A percentile compares a stretch with the other conserved stretches of the same genome.
Evolutionary conservation across 345 rosid genomes (phyloP).

Genomic region (Eucalyptus marginata): DNA sequence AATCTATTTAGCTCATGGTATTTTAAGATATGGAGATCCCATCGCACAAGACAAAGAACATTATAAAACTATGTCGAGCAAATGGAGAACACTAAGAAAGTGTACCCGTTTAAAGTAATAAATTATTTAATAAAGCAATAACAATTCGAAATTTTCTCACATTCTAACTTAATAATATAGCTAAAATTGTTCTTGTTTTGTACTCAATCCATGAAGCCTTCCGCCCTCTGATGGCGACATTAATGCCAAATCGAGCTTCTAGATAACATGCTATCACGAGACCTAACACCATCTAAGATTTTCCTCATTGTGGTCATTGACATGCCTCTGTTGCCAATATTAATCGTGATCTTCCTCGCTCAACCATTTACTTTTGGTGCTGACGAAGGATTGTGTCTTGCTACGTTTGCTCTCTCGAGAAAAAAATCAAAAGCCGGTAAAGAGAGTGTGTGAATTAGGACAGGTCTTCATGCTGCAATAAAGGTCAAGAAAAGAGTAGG

Average conservation of each 20-base stretch:
- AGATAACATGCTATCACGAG: not conserved
- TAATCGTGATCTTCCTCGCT: not conserved
- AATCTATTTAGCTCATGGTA: slow-evolving; percentile 37
- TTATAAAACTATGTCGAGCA: slow-evolving; percentile 45
- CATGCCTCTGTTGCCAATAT: too few species aligned
- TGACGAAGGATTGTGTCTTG: not conserved
- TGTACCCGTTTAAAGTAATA: too few species aligned
- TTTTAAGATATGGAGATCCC: slow-evolving; percentile 67
- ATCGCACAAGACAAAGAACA: slow-evolving; percentile 73
- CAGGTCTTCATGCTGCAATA: not conserved
- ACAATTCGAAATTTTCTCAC: too few species aligned
- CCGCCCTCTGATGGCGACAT: too few species aligned
- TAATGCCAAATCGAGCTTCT: not conserved
- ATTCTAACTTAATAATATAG: fast-evolving
- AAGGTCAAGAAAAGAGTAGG: too few species aligned
- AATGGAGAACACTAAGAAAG: slow-evolving; percentile 69
- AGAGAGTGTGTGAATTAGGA: not conserved
- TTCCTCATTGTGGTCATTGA: too few species aligned
- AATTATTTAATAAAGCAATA: too few species aligned
- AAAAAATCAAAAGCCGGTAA: not conserved
- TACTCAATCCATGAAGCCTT: too few species aligned
- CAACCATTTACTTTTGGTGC: not conserved
- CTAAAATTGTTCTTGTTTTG: too few species aligned
- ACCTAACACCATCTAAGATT: not conserved
- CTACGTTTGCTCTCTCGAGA: not conserved